Conservation (phyloP, 495 filamentous ascomycete species). For the Aspergillus sparsus region DNA sequence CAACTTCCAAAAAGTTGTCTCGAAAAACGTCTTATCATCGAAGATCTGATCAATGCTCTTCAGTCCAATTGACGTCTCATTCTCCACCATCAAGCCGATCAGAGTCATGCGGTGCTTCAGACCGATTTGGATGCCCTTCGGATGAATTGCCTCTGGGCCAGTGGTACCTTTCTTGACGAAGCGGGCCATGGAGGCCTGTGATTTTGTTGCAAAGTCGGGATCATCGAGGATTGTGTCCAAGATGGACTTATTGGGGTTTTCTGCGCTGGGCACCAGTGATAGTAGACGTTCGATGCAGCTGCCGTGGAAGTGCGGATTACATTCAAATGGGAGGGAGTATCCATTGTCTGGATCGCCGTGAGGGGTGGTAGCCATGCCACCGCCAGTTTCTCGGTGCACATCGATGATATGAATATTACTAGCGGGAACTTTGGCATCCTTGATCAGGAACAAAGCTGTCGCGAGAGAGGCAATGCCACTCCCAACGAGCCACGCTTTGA, state of each 20-base stretch:
- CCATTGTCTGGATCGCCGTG: constrained; percentile 29
- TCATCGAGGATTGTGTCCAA: constrained; percentile 22
- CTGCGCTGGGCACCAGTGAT: constrained; percentile 26
- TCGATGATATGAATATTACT: constrained; percentile 42
- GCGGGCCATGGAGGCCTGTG: constrained; percentile 5
- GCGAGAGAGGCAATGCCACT: constrained; percentile 45
- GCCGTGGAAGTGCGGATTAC: constrained; percentile 39
- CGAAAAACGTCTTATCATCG: constrained; percentile 35
- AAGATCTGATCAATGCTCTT: constrained; percentile 39
- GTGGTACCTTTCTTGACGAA: constrained; percentile 4
- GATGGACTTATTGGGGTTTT: constrained; percentile 14
- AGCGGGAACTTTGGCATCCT: constrained; percentile 37
- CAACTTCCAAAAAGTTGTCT: constrained; percentile 41
- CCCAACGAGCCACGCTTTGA: constrained; percentile 44
- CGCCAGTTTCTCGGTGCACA: constrained; percentile 26
- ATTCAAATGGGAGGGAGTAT: constrained; percentile 32
- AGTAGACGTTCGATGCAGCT: constrained; percentile 39
- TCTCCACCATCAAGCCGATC: constrained; percentile 30
- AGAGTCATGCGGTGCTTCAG: constrained; percentile 31
- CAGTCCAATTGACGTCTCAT: constrained; percentile 26
- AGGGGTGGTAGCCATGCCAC: constrained; percentile 28
- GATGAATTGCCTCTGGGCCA: constrained; percentile 6
- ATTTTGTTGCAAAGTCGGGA: constrained; percentile 7
- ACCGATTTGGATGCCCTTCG: constrained; percentile 12
- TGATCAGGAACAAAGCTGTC: constrained; percentile 40